Evolutionary conservation across 192 early-diverging fungal genomes (phyloP), one percentile per base, ranked within the genome.

Genomic region (Umbelopsis vinacea): DNA sequence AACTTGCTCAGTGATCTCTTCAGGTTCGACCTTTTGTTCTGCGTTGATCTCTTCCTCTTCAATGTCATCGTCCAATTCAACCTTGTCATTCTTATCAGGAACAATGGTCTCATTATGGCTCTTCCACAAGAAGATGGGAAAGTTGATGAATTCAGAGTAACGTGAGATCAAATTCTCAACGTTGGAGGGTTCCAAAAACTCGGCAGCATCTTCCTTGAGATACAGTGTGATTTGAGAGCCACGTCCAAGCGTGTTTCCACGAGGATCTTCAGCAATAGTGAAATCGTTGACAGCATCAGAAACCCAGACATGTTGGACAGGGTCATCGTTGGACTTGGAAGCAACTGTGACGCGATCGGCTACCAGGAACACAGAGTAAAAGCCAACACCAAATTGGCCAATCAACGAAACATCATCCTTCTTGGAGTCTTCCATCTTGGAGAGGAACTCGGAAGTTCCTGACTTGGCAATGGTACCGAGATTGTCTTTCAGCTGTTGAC

Each of bases 311-410:
- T 95, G 89, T 77, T 98, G 97, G 70, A 90, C 87, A 72, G 71
- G 73, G 33, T 88, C 91, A 33, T 91, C 88, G 66, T 98, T 96
- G 73, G 91, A 87, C 82, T 98, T 98, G 63, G 90, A 91, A 33
- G 92, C 90, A 17, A 99, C 97, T 8, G 89, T 87, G 38, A 99
- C 96, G 80, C 90, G 91, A 84, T 99, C 97, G 35, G 97, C 97
- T 17, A 96, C 94, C 81, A 97, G 85, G 79, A 96, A 99, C 17
- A 94, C 95, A 35, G 95, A 97, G 86, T 99, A 99, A 84, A 99
- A 99, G 38, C 98, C 97, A 33, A 98, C 97, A 89, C 98, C 98
- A 82, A 99, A 99, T 84, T 99, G 96, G 50, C 98, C 98, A 71
- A 97, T 97, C 71, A 97, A 84, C 33, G 88, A 86, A 79, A 87